Base-by-base conservation (phyloP, 192 early-diverging fungal genomes). In the Spinellus fusiger region DNA sequence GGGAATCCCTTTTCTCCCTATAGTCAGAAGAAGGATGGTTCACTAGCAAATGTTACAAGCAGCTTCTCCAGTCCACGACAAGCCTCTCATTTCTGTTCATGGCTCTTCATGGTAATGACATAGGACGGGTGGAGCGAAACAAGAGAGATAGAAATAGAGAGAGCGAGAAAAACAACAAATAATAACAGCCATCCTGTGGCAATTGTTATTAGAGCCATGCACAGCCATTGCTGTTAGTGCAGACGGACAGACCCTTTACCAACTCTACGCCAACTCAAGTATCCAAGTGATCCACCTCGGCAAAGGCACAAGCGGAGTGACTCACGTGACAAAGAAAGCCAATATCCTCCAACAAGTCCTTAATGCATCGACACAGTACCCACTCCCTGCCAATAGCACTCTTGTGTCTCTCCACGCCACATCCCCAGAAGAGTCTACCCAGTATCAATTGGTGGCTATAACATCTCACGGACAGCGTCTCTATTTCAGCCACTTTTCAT, bases 11-110 rank as follows among this genome's bases (percentile, higher is more conserved):
- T 44, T n/a, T n/a, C n/a, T n/a, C n/a, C n/a, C n/a, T 10, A 3
- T 58, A 74, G 72, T 73, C 86, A 9, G 83, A 84, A 47, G 95
- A 96, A 51, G 87, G 89, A 5, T 95, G 91, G 91, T 91, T 95
- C 66, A 86, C 77, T 10, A 73, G 83, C 27, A 85, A 84, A 53
- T 89, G 91, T 54, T 77, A 78, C 16, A 91, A 92, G 67, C 72
- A 84, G 46, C 15, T 67, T 22, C 62, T 35, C 26, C 25, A 37
- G 20, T 35, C 54, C 20, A 37, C 54, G 2, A 37, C 59, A 22
- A 80, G 77, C 82, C 84, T 64, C 49, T 85, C 34, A 70, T 61
- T 57, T 61, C 68, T 18, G 54, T 59, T 9, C 59, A 64, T 4
- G 66, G 46, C 40, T 53, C 54, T 65, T 20, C 18, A 31, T 59